Conservation (phyloP, 331 rosid genomes). For the Quercus phellos region DNA sequence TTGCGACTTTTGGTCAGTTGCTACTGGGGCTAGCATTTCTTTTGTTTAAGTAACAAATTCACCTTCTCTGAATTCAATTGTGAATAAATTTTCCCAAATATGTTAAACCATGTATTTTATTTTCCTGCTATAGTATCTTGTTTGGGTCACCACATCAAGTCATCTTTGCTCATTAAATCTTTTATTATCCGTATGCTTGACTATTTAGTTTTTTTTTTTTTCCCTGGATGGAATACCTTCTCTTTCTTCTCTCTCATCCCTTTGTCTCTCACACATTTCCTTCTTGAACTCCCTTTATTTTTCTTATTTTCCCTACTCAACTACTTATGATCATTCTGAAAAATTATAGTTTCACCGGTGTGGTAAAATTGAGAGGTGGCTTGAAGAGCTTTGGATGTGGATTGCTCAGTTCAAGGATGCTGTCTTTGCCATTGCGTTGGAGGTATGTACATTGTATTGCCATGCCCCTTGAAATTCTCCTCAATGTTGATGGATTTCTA, state of each 20-base stretch:
- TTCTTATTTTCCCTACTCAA: conserved; percentile 9
- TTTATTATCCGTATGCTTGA: too few relatives aligned
- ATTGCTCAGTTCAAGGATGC: conserved; percentile 88
- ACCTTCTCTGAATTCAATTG: too few relatives aligned
- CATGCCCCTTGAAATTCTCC: conserved; percentile 13
- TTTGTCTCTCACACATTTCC: neutral
- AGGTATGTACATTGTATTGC: conserved; percentile 43
- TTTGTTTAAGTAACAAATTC: too few relatives aligned
- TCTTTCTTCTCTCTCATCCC: neutral
- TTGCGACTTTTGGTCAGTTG: too few relatives aligned
- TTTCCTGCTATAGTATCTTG: too few relatives aligned
- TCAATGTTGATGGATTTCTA: neutral
- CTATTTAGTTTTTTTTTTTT: too few relatives aligned
- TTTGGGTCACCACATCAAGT: too few relatives aligned
- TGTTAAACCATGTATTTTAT: too few relatives aligned
- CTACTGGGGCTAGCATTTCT: too few relatives aligned
- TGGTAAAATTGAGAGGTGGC: conserved; percentile 93
- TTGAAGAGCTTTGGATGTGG: conserved; percentile 93
- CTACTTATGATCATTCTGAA: conserved; percentile 20
- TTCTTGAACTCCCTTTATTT: neutral
- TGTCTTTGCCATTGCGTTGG: conserved; percentile 61
- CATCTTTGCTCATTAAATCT: too few relatives aligned
- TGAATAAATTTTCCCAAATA: too few relatives aligned
- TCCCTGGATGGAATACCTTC: too few relatives aligned
- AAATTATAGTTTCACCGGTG: conserved; percentile 57